phyloP scores from a whole-genome alignment of 2,329 filamentous ascomycete genomes.

The Mycosphaerella sp. region DNA sequence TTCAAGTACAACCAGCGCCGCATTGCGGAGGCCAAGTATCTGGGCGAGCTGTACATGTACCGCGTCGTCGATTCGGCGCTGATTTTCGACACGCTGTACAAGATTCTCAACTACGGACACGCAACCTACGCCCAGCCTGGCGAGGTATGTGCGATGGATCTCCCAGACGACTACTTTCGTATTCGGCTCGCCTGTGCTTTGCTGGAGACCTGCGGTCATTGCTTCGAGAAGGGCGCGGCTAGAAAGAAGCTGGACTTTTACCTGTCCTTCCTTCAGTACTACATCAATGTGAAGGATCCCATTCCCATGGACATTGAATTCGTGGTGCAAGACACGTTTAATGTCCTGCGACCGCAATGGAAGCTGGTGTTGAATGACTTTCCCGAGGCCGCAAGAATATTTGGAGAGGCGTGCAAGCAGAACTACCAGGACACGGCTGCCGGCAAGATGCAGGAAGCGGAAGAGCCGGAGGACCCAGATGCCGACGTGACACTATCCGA shows the following conservation, averaged over 20 bases:
- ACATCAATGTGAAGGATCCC: slow-evolving; percentile 81
- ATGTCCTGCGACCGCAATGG: slow-evolving; percentile 82
- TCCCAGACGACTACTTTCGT: slow-evolving; percentile 92
- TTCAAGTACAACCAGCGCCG: slow-evolving; percentile 96
- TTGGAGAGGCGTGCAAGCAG: slow-evolving; percentile 80
- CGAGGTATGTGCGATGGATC: slow-evolving; percentile 68
- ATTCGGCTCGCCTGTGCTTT: slow-evolving; percentile 84
- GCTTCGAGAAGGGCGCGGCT: slow-evolving; percentile 85
- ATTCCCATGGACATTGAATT: slow-evolving; percentile 98
- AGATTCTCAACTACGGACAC: slow-evolving; percentile 88
- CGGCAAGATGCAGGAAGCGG: slow-evolving; percentile 62
- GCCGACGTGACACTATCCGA: slow-evolving; percentile 54
- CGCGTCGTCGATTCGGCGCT: slow-evolving; percentile 92
- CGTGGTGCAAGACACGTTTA: slow-evolving; percentile 86
- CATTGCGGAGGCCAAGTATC: slow-evolving; percentile 90
- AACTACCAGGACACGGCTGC: slow-evolving; percentile 76
- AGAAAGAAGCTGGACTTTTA: slow-evolving; percentile 99
- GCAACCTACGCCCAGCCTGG: slow-evolving; percentile 71
- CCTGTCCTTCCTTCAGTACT: slow-evolving; percentile 94
- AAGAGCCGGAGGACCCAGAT: slow-evolving; percentile 52
- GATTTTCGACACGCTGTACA: slow-evolving; percentile 92
- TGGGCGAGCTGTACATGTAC: slow-evolving; percentile 96
- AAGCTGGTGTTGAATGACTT: slow-evolving; percentile 67
- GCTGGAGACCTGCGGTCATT: slow-evolving; percentile 91
- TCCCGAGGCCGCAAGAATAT: slow-evolving; percentile 75